Conservation (phyloP, 1,139 yeast species). For the Saccharomyces hybrid region DNA sequence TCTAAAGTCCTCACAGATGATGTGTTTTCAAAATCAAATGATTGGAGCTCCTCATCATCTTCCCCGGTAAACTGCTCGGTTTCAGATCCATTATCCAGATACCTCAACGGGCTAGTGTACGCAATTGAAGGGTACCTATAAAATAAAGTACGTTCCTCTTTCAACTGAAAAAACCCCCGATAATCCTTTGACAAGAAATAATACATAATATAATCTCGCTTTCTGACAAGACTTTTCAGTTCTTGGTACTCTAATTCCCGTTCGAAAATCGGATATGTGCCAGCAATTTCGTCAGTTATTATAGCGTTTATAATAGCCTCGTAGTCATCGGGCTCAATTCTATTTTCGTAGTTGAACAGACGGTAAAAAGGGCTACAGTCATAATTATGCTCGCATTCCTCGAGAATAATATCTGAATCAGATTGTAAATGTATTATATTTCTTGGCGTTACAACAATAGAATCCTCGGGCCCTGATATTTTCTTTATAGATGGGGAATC, state of each 20-base stretch:
- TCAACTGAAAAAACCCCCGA: constrained; percentile 21
- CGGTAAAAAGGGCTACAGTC: constrained; percentile 16
- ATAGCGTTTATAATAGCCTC: constrained; percentile 17
- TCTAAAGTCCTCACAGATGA: neutral
- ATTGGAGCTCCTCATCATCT: neutral
- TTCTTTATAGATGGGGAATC: neutral
- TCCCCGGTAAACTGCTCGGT: neutral
- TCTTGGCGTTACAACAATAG: neutral
- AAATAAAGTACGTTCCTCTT: constrained; percentile 18
- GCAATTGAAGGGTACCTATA: constrained; percentile 13
- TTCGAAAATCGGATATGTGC: constrained; percentile 15
- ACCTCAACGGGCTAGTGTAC: constrained; percentile 10
- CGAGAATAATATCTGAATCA: neutral
- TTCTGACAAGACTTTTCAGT: constrained; percentile 7
- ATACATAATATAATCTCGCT: constrained; percentile 19
- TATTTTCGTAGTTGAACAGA: constrained; percentile 18
- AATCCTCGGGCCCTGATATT: neutral
- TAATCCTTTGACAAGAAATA: constrained; percentile 24
- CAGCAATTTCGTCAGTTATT: constrained; percentile 16
- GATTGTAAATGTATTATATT: neutral
- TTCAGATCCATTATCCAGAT: constrained; percentile 1
- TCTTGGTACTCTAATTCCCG: constrained; percentile 24
- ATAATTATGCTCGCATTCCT: neutral
- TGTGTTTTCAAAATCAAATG: neutral
- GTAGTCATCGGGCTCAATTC: constrained; percentile 16